phyloP scores from a whole-genome alignment of 192 early-diverging fungal genomes.

The Phycomyces nitens region DNA sequence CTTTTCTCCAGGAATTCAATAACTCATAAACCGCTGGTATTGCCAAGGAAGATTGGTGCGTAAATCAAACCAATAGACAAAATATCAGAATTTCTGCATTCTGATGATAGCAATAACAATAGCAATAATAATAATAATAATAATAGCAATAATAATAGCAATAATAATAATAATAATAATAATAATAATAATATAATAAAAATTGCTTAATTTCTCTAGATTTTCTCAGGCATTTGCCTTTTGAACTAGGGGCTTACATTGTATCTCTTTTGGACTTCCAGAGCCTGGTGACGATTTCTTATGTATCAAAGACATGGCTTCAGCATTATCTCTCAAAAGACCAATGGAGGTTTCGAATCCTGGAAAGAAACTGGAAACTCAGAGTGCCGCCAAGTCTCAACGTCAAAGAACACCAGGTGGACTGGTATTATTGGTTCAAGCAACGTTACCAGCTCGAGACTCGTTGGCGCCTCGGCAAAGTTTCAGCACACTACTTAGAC shows the following conservation, averaged over 20 bases:
- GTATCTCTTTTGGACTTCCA: constrained; percentile 14
- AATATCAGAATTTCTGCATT: no score
- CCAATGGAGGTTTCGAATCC: constrained; percentile 9
- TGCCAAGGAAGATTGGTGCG: background rate
- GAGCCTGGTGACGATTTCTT: constrained; percentile 3
- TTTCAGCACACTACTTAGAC: constrained; percentile 53
- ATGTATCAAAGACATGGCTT: constrained; percentile 7
- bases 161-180: no score
- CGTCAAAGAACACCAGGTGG: constrained; percentile 17
- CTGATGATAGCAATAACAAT: no score
- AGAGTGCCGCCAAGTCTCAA: background rate
- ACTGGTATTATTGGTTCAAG: constrained; percentile 75
- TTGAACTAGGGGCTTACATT: constrained; percentile 14
- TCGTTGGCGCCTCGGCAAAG: constrained; percentile 52
- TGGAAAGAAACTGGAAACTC: constrained; percentile 9
- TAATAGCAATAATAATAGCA: no score
- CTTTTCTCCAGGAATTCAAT: background rate
- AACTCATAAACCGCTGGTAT: background rate
- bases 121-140: no score
- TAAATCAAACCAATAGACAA: background rate
- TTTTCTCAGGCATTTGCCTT: constrained; percentile 10
- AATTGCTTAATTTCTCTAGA: background rate
- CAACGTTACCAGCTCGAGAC: constrained; percentile 65
- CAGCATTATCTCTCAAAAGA: constrained; percentile 5
- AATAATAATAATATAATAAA: background rate